These are phyloP conservation scores for Aspergillus aculeatinus DNA, from an alignment of 2,329 filamentous ascomycete species.

Conservation along the genomic window DNA sequence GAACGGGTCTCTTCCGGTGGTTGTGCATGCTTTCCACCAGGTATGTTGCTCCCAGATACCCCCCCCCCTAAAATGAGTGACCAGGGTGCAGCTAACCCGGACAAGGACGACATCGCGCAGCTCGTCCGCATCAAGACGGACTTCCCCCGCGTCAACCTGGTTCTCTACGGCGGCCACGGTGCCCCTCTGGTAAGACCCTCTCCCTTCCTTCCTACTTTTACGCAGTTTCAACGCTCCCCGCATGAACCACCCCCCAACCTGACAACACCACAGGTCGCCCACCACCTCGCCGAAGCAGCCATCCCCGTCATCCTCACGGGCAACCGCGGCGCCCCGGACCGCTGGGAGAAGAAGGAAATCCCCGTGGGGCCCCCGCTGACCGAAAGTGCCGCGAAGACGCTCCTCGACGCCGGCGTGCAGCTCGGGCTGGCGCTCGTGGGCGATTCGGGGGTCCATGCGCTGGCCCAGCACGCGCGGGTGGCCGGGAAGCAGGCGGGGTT, in stretches of 20 bases:
- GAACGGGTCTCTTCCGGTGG: conserved; percentile 1
- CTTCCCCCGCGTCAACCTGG: background rate
- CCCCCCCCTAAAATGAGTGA: no score
- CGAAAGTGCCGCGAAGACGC: conserved; percentile 23
- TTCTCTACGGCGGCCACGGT: conserved; percentile 2
- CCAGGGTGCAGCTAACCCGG: background rate
- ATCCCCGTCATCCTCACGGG: conserved; percentile 48
- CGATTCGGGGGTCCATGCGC: conserved; percentile 5
- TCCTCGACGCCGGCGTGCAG: conserved; percentile 7
- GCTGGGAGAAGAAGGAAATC: conserved; percentile 40
- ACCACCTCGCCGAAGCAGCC: conserved; percentile 45
- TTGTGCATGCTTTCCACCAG: conserved; percentile 6
- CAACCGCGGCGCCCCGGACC: conserved; percentile 33
- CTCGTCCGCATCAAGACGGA: conserved; percentile 3
- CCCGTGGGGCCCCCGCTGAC: conserved; percentile 47
- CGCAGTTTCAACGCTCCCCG: no score
- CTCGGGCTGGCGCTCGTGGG: conserved; percentile 40
- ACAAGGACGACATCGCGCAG: conserved; percentile 10
- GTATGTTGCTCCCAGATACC: background rate
- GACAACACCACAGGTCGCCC: conserved; percentile 22
- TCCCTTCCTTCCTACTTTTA: no score
- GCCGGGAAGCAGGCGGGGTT: conserved; percentile 8
- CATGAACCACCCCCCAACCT: background rate
- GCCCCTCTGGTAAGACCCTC: background rate
- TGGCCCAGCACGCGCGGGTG: conserved; percentile 10